Percentiles rank a stretch among this genome's conserved stretches.
Conservation (phyloP, 805 yeast genomes). For the Scheffersomyces stipitis region DNA sequence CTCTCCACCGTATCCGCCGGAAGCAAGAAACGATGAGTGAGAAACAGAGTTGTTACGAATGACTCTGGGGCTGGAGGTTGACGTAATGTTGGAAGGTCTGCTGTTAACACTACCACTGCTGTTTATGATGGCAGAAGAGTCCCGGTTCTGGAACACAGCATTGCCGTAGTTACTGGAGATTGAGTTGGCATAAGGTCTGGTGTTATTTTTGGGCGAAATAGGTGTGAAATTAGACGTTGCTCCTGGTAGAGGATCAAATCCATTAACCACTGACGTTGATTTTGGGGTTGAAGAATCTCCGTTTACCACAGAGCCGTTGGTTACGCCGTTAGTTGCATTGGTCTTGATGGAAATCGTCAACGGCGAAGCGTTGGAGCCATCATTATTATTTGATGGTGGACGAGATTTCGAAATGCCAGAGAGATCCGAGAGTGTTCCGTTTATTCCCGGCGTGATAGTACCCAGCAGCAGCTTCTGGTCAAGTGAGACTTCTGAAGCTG, state of each 20-base stretch:
- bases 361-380: background rate
- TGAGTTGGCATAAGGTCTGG: slow-evolving; percentile 1
- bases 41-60: slow-evolving; percentile 39
- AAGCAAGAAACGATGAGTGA: slow-evolving; percentile 37
- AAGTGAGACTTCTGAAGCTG: background rate
- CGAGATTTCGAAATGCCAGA: background rate
- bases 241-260: slow-evolving; percentile 5
- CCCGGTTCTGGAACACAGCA: background rate
- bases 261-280: slow-evolving; percentile 4
- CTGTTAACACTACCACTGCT: slow-evolving; percentile 10
- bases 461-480: background rate
- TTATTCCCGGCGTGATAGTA: background rate
- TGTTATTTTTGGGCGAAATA: slow-evolving; percentile 3
- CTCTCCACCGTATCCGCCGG: slow-evolving; percentile 35
- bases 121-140: slow-evolving; percentile 9
- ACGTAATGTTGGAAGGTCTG: slow-evolving; percentile 13
- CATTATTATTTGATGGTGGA: background rate
- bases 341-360: background rate
- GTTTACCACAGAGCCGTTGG: background rate
- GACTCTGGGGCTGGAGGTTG: slow-evolving; percentile 40
- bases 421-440: background rate
- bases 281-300: background rate
- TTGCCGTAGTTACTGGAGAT: slow-evolving; percentile 1
- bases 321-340: background rate
- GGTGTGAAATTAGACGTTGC: background rate